Conservation (phyloP, 257 asterid species). For the Forsythia viridissima region DNA sequence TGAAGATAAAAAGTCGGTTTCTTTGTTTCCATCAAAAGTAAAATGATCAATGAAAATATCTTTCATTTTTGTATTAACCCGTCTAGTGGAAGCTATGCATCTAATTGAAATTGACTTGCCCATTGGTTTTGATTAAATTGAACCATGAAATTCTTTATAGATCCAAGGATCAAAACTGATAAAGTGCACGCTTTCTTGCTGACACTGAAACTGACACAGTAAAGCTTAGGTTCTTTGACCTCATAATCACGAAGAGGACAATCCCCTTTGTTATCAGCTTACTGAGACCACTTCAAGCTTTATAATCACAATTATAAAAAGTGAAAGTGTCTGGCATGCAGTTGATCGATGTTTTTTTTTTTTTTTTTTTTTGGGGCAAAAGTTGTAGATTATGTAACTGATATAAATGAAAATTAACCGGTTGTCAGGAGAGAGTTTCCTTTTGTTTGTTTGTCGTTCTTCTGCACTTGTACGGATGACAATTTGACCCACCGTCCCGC, state of each 20-base stretch:
- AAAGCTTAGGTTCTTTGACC: background rate
- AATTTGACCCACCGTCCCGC: no score
- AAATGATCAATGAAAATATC: background rate
- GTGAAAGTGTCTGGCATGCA: background rate
- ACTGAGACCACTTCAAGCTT: background rate
- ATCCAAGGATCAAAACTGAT: background rate
- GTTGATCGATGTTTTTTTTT: background rate
- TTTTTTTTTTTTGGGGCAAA: no score
- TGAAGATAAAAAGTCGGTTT: background rate
- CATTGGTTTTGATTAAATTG: background rate
- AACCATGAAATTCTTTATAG: background rate
- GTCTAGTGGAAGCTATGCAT: background rate
- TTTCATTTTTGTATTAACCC: background rate
- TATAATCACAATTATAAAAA: background rate
- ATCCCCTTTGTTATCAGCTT: background rate
- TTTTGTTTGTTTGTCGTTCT: background rate
- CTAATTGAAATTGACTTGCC: background rate
- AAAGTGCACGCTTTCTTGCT: background rate
- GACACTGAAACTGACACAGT: background rate
- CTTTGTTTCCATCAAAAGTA: background rate
- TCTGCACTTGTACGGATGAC: no score
- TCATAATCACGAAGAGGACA: background rate
- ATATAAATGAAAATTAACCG: no score
- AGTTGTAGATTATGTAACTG: background rate
- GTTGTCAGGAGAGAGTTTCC: background rate